Conservation (phyloP, 345 rosid species). For the Dovyalis caffra region DNA sequence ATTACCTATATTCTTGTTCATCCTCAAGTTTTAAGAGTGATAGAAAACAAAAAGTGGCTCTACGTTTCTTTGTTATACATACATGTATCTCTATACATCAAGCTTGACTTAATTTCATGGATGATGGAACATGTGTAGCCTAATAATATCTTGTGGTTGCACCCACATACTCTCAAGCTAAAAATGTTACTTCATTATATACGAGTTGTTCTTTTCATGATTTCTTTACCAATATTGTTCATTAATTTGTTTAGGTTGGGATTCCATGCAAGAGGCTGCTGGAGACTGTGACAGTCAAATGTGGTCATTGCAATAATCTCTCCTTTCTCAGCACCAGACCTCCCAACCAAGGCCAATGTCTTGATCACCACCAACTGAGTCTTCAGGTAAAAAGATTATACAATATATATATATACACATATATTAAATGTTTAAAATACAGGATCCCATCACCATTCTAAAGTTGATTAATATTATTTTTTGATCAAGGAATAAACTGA, state of each 20-base stretch:
- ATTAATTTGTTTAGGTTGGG: slow-evolving; percentile 63
- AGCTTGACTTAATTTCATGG: neutral
- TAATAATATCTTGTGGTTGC: neutral
- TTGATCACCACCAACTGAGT: slow-evolving; percentile 62
- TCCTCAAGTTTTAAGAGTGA: too few relatives aligned
- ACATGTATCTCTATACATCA: neutral
- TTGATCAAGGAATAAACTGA: too few relatives aligned
- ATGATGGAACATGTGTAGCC: neutral
- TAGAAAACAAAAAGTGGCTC: neutral
- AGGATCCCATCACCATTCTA: neutral
- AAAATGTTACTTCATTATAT: too few relatives aligned
- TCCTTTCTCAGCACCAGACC: slow-evolving; percentile 86
- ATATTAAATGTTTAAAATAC: neutral
- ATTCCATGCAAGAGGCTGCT: slow-evolving; percentile 86
- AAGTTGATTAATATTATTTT: neutral
- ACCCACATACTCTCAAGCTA: neutral
- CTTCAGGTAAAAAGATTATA: slow-evolving; percentile 45
- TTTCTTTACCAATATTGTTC: neutral
- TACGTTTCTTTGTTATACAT: too few relatives aligned
- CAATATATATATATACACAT: too few relatives aligned
- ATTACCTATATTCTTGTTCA: neutral
- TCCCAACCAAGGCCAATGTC: slow-evolving; percentile 63
- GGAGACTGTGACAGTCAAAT: slow-evolving; percentile 94
- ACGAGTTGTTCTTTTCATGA: too few relatives aligned
- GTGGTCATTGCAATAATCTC: slow-evolving; percentile 94